These are phyloP conservation scores for Ceratocystis eucalypticola DNA, from an alignment of 2,329 filamentous ascomycete genomes.

Conservation along the genomic window DNA sequence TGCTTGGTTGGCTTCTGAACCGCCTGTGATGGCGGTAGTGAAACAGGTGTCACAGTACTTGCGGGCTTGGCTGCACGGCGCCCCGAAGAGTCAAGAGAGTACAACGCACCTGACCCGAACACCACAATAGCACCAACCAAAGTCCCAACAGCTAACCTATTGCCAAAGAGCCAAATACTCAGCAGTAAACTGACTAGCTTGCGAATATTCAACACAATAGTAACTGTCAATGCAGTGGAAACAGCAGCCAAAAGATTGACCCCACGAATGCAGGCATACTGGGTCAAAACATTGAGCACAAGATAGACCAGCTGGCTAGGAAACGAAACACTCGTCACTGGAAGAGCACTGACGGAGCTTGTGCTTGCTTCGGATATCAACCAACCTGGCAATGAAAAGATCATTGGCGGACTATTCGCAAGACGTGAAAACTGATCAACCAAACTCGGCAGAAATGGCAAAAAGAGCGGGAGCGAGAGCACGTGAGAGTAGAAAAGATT, in stretches of 20 bases:
- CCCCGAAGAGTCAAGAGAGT: constrained; percentile 54
- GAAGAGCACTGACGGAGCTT: not conserved
- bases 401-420: constrained; percentile 47
- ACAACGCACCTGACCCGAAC: constrained; percentile 80
- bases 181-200: constrained; percentile 84
- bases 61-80: constrained; percentile 6
- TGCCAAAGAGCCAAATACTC: constrained; percentile 91
- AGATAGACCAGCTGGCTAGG: constrained; percentile 62
- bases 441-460: constrained; percentile 56
- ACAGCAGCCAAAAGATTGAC: constrained; percentile 87
- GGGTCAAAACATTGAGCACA: constrained; percentile 67
- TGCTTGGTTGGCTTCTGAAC: constrained; percentile 5
- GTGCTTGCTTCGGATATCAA: constrained; percentile 6
- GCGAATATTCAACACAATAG: constrained; percentile 87
- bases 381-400: constrained; percentile 12
- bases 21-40: not conserved
- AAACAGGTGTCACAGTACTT: not conserved
- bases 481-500: constrained; percentile 88
- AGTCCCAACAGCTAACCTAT: constrained; percentile 62
- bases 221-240: constrained; percentile 85
- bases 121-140: constrained; percentile 71
- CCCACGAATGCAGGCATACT: constrained; percentile 88
- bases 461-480: constrained; percentile 61
- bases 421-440: constrained; percentile 50
- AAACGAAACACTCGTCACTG: constrained; percentile 24